A percentile compares a stretch with the other conserved stretches of the same genome.
Conservation (phyloP, 352 stramenopile genomes). For the Pythium aphanidermatum region DNA sequence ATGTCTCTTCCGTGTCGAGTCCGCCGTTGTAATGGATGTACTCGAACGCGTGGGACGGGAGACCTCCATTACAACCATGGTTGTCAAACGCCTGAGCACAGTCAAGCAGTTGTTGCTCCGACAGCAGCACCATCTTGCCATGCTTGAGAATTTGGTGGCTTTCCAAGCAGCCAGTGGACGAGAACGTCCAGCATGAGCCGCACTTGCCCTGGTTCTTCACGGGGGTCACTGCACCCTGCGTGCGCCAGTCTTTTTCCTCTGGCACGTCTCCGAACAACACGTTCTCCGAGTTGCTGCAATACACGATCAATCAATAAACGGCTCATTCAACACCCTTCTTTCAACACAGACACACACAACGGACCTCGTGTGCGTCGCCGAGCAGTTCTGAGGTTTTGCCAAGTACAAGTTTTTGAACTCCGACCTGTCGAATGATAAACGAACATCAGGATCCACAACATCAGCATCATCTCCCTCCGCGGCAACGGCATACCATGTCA, state of each 20-base stretch:
- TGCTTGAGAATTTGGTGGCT: constrained; percentile 94
- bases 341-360: neutral
- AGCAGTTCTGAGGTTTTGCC: constrained; percentile 63
- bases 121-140: constrained; percentile 89
- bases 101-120: constrained; percentile 97
- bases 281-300: constrained; percentile 1
- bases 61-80: constrained; percentile 94
- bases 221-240: constrained; percentile 89
- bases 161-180: constrained; percentile 96
- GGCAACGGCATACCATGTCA: constrained; percentile 70
- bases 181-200: constrained; percentile 99
- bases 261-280: constrained; percentile 50
- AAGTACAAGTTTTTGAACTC: constrained; percentile 75
- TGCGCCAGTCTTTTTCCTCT: constrained; percentile 92
- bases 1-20: constrained; percentile 75
- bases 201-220: constrained; percentile 99
- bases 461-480: neutral
- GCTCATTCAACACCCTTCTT: no score
- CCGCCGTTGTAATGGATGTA: constrained; percentile 92
- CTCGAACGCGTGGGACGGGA: constrained; percentile 97
- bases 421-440: constrained; percentile 21
- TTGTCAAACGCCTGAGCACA: constrained; percentile 93
- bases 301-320: no score
- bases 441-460: neutral
- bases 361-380: constrained; percentile 38